Percentiles rank a stretch among this genome's conserved stretches.
phyloP scores from a whole-genome alignment of 2,329 filamentous ascomycete species.

The Monascus ruber region DNA sequence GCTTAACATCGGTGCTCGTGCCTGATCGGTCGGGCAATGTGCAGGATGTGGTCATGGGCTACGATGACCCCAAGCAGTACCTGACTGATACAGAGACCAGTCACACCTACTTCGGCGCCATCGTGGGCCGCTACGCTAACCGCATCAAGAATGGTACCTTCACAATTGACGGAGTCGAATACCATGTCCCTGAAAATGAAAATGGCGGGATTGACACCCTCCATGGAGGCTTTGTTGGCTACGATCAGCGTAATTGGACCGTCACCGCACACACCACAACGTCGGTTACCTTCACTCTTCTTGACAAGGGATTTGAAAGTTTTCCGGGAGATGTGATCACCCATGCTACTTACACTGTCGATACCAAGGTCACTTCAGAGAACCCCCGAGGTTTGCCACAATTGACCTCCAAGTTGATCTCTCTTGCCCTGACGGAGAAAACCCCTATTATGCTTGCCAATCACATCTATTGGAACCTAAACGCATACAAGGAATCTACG shows the following conservation, averaged over 20 bases:
- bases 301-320: slow-evolving; percentile 31
- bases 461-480: slow-evolving; percentile 43
- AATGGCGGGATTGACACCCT: slow-evolving; percentile 40
- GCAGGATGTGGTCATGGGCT: slow-evolving; percentile 42
- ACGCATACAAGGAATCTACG: slow-evolving; percentile 34
- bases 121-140: slow-evolving; percentile 44
- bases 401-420: slow-evolving; percentile 34
- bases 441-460: slow-evolving; percentile 42
- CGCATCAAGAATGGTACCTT: slow-evolving; percentile 48
- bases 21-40: slow-evolving; percentile 37
- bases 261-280: slow-evolving; percentile 30
- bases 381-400: slow-evolving; percentile 32
- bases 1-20: slow-evolving; percentile 37
- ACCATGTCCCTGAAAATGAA: slow-evolving; percentile 41
- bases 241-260: slow-evolving; percentile 40
- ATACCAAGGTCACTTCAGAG: slow-evolving; percentile 20
- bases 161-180: slow-evolving; percentile 35
- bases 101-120: slow-evolving; percentile 37
- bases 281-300: slow-evolving; percentile 36
- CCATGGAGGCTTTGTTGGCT: slow-evolving; percentile 39
- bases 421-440: slow-evolving; percentile 32
- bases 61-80: slow-evolving; percentile 36
- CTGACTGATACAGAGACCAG: slow-evolving; percentile 35
- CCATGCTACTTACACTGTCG: slow-evolving; percentile 35
- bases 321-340: slow-evolving; percentile 39